These are phyloP conservation scores for Cladophialophora bantiana DNA, from an alignment of 2,329 filamentous ascomycete genomes.

Conservation along the genomic window DNA sequence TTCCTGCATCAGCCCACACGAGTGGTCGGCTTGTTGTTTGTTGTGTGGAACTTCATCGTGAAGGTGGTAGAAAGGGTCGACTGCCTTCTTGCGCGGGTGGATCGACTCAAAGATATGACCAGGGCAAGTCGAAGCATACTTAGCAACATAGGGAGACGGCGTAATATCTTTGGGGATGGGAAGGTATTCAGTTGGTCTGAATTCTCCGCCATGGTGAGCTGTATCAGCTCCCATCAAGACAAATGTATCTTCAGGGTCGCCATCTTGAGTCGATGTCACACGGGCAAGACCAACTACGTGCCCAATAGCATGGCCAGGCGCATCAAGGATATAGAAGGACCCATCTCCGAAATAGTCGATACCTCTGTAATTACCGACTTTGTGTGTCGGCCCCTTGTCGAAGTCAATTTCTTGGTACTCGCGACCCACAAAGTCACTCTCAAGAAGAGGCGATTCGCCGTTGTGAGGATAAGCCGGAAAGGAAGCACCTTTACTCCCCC, in stretches of 20 bases:
- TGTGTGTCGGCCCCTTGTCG: constrained; percentile 46
- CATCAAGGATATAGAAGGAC: constrained; percentile 51
- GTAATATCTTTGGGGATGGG: constrained; percentile 41
- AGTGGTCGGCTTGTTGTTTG: constrained; percentile 35
- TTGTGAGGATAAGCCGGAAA: constrained; percentile 57
- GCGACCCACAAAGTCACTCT: constrained; percentile 46
- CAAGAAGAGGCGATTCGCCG: constrained; percentile 45
- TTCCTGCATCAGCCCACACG: constrained; percentile 38
- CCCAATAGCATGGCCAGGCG: constrained; percentile 57
- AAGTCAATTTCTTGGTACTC: constrained; percentile 39
- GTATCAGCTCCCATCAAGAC: constrained; percentile 60
- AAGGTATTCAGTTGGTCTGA: constrained; percentile 43
- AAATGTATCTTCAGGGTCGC: constrained; percentile 47
- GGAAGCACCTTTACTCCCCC: constrained; percentile 54
- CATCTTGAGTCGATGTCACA: constrained; percentile 49
- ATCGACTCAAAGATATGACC: constrained; percentile 40
- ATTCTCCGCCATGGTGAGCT: constrained; percentile 51
- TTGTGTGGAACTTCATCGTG: constrained; percentile 39
- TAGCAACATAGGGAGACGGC: constrained; percentile 21
- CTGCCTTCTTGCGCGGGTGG: constrained; percentile 38
- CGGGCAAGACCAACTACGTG: constrained; percentile 60
- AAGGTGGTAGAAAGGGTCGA: constrained; percentile 37
- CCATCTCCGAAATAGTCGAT: constrained; percentile 48
- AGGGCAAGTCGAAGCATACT: constrained; percentile 36
- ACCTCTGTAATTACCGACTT: constrained; percentile 49